Base-by-base conservation (phyloP, 2,329 filamentous ascomycete species). In the Monilinia laxa region DNA sequence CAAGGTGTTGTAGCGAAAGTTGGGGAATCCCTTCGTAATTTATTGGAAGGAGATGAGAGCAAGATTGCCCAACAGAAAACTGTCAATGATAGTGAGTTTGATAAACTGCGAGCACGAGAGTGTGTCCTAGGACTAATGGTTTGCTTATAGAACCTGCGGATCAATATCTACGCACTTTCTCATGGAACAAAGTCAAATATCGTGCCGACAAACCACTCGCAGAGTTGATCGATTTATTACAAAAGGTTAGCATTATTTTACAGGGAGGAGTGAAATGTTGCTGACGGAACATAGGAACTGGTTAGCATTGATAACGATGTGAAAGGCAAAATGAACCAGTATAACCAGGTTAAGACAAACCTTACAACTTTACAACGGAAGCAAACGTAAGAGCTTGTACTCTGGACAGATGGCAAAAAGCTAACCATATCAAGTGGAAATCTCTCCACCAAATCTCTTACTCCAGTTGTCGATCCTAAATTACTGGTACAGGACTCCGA, bases 181-280 rank as follows among this genome's bases (percentile, higher is more conserved):
- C 87, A 71, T 99, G 95, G 95, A 98, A 98, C 81, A 97, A 95
- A 80, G 92, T 96, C 80, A 95, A 97, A 78, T 99, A 98, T 79
- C 89, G 95, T 74, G 90, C 91, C 70, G 95, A 99, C 79, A 96
- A 94, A 78, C 87, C 94, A 62, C 85, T 99, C 69, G 85, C 87
- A 66, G 94, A 98, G 76, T 83, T 98, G 68, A 90, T 97, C 73
- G 90, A 93, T 77, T 89, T 88, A 52, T 81, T 99, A 67, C 92
- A 96, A 77, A 97, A 96, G 87, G 92, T 92, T 74, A 23, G 25
- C 14, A 25, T 20, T 51, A 2, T 9, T 47, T 60, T 42, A 38
- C 20, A 3, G 6, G 45, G 31, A 25, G 45, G 20, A 20, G 6
- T 16, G 16, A 53, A 28, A n/a, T 31, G n/a, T 25, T 18, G 42